A percentile compares a stretch with the other conserved stretches of the same genome.
Evolutionary conservation across 176 grass and related monocot species (phyloP).

Genomic region (Urochloa ruziziensis): DNA sequence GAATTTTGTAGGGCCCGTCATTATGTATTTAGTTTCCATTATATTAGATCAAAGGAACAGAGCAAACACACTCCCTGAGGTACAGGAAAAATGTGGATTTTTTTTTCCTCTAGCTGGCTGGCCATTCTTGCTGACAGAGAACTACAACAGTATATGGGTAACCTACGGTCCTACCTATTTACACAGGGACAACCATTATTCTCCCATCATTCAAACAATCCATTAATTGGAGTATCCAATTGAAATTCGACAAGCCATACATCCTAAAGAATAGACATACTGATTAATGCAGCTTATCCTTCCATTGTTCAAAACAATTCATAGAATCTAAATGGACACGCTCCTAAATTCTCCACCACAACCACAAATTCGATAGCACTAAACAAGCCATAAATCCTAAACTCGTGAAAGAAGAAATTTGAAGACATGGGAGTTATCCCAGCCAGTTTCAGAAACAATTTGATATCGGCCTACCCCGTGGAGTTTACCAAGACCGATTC

Average conservation of each 20-base stretch:
- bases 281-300: neutral
- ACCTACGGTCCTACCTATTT: neutral
- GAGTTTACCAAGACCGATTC: neutral
- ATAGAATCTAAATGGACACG: slow-evolving; percentile 41
- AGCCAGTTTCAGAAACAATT: neutral
- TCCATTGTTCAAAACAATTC: neutral
- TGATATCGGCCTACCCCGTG: neutral
- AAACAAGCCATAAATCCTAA: slow-evolving; percentile 16
- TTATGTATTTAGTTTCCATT: neutral
- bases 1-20: neutral
- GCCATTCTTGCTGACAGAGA: neutral
- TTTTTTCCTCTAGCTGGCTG: too few relatives aligned
- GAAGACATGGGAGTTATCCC: neutral
- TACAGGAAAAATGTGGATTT: neutral
- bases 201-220: neutral
- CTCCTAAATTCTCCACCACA: slow-evolving; percentile 44
- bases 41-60: neutral
- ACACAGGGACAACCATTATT: neutral
- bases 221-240: too few relatives aligned
- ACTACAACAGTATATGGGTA: too few relatives aligned
- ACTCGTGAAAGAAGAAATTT: neutral
- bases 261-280: neutral
- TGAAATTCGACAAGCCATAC: too few relatives aligned
- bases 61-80: neutral
- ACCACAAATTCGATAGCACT: slow-evolving; percentile 3